Evolutionary conservation across 2,329 filamentous ascomycete species (phyloP).

Genomic region (Calonectria pseudoreteaudii): DNA sequence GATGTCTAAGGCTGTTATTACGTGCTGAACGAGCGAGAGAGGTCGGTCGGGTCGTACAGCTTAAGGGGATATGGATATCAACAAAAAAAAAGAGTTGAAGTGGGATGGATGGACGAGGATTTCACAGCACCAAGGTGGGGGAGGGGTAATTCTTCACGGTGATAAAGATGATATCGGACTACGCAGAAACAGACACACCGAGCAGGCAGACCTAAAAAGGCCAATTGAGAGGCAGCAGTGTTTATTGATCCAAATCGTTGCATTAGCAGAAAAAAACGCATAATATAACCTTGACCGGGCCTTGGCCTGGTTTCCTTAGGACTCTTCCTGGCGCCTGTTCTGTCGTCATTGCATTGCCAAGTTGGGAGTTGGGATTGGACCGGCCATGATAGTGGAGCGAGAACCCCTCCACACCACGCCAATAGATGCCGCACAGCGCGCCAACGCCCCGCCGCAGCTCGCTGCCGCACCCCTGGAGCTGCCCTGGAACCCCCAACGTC

Average conservation of each 20-base stretch:
- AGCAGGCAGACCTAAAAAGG: constrained; percentile 8
- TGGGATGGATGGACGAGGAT: not conserved
- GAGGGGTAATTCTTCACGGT: constrained; percentile 41
- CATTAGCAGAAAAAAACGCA: constrained; percentile 28
- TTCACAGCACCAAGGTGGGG: constrained; percentile 34
- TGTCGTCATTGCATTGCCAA: constrained; percentile 23
- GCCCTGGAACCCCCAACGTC: constrained; percentile 7
- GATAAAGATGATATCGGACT: constrained; percentile 27
- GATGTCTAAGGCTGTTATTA: not conserved
- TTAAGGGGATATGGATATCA: not conserved
- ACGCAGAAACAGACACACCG: constrained; percentile 34
- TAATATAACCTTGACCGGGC: constrained; percentile 16
- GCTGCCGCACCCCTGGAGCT: constrained; percentile 17
- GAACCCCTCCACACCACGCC: constrained; percentile 26
- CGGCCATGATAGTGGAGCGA: constrained; percentile 7
- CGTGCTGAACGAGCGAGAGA: constrained; percentile 8
- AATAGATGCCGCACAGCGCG: constrained; percentile 6
- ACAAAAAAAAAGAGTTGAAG: constrained; percentile 11
- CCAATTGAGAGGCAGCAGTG: constrained; percentile 37
- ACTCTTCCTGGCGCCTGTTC: constrained; percentile 15
- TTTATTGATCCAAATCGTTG: not conserved
- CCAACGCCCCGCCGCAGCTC: constrained; percentile 8
- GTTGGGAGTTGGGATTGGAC: constrained; percentile 18
- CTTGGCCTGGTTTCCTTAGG: constrained; percentile 16
- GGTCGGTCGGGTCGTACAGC: constrained; percentile 1